Evolutionary conservation across 768 basidiomycete species (phyloP), one percentile per base, ranked within the genome.

Genomic region (Tylopilus plumbeoviolaceoides): DNA sequence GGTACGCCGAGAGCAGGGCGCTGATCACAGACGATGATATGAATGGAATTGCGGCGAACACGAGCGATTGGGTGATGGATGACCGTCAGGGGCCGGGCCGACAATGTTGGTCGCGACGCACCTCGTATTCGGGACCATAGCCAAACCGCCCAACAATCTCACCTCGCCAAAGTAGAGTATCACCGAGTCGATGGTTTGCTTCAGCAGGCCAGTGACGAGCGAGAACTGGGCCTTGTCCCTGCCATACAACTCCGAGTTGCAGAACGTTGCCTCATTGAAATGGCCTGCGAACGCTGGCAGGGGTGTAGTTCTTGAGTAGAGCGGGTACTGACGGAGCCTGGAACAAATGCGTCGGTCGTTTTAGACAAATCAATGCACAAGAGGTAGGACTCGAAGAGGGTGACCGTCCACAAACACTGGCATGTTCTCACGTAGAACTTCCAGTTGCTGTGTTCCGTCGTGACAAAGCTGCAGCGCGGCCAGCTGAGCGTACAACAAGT

Each of bases 231-330:
- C 89, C 72, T 97, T 97, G 78, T 93, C 90, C 47, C 79, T 82
- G 18, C 93, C 92, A 72, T 99, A 99, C 40, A 78, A 73, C 67
- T 99, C 95, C 0, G 92, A 94, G 63, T 97, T 97, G 55, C 83
- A 76, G 69, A 95, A 95, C 14, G 83, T 84, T 3, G 85, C 81
- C 10, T 72, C 64, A 15, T 79, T 77, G 60, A 95, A 85, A n/a
- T n/a, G n/a, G n/a, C n/a, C n/a, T 4, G 80, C 83, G 3, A 97
- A 79, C 4, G 81, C 83, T 3, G 79, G 64, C 1, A 92, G 91
- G 0, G 89, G 93, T 35, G 77, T 75, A 0, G 75, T 78, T 62
- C 85, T 91, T 8, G 83, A 84, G 66, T 93, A 95, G 43, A 90
- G 75, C n/a, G n/a, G 90, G 62, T 90, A 89, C 69, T 98, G 95